These are phyloP conservation scores for Xylaria sp. DNA, from an alignment of 2,329 filamentous ascomycete genomes.

Conservation along the genomic window DNA sequence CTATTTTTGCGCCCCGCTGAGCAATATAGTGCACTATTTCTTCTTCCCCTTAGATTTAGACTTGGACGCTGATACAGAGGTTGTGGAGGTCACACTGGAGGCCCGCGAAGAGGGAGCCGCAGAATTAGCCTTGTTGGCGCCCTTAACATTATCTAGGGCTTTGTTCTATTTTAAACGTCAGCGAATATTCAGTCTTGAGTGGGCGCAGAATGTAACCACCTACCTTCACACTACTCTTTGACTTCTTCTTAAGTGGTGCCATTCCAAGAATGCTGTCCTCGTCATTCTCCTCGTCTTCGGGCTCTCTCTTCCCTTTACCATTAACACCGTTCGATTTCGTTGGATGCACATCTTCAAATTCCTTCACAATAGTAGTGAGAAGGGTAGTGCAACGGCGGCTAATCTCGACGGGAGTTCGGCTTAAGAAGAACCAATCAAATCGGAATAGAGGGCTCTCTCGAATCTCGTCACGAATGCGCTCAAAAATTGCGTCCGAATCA, in stretches of 20 bases:
- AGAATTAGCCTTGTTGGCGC: slow-evolving; percentile 76
- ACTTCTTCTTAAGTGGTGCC: slow-evolving; percentile 93
- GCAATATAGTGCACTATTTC: slow-evolving; percentile 53
- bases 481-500: slow-evolving; percentile 89
- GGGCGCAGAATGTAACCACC: slow-evolving; percentile 46
- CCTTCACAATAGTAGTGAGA: slow-evolving; percentile 91
- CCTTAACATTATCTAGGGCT: slow-evolving; percentile 88
- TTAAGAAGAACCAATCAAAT: slow-evolving; percentile 99
- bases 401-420: slow-evolving; percentile 91
- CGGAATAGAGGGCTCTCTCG: slow-evolving; percentile 93
- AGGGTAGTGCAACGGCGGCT: slow-evolving; percentile 92
- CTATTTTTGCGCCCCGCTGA: slow-evolving; percentile 1
- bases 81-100: slow-evolving; percentile 85
- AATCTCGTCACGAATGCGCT: slow-evolving; percentile 96
- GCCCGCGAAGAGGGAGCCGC: slow-evolving; percentile 83
- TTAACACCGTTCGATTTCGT: slow-evolving; percentile 69
- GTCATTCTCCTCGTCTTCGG: slow-evolving; percentile 84
- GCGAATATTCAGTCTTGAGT: slow-evolving; percentile 10
- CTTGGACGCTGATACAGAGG: slow-evolving; percentile 62
- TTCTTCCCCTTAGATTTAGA: slow-evolving; percentile 64
- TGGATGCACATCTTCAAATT: slow-evolving; percentile 80
- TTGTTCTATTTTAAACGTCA: slow-evolving; percentile 76
- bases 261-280: slow-evolving; percentile 83
- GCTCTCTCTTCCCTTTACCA: slow-evolving; percentile 78
- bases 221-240: slow-evolving; percentile 89